A percentile compares a stretch with the other conserved stretches of the same genome.
Evolutionary conservation across 305 asterid genomes (phyloP).

Genomic region (Fraxinus ornus): DNA sequence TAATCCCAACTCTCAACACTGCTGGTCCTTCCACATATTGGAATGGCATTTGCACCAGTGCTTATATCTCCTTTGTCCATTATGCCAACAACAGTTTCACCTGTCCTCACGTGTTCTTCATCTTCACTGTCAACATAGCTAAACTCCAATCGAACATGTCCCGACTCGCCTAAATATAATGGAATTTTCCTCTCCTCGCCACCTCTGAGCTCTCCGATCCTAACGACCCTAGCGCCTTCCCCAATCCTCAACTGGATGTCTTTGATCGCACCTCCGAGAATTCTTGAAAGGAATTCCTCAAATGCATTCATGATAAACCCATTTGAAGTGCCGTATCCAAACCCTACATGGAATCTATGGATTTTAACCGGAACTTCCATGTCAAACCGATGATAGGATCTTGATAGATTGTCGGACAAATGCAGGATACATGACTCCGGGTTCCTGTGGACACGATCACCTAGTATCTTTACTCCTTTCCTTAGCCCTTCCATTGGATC

Average conservation of each 20-base stretch:
- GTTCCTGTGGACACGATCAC: constrained; percentile 72
- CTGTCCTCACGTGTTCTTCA: constrained; percentile 48
- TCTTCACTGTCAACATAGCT: constrained; percentile 64
- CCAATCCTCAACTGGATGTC: constrained; percentile 65
- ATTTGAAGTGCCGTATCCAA: constrained; percentile 55
- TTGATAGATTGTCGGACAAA: constrained; percentile 58
- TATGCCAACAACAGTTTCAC: constrained; percentile 49
- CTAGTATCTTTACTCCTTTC: constrained; percentile 77
- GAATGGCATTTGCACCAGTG: constrained; percentile 30
- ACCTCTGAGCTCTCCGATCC: constrained; percentile 76
- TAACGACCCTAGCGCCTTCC: constrained; percentile 45
- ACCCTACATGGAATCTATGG: constrained; percentile 66
- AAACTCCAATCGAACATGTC: constrained; percentile 50
- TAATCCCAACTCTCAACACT: constrained; percentile 74
- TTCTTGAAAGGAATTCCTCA: constrained; percentile 71
- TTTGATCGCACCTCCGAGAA: constrained; percentile 65
- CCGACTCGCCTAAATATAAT: constrained; percentile 41
- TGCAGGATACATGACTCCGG: constrained; percentile 65
- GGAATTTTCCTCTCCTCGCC: constrained; percentile 85
- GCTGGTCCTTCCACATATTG: constrained; percentile 58
- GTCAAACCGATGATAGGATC: constrained; percentile 56
- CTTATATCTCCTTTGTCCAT: constrained; percentile 44
- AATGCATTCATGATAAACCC: constrained; percentile 77
- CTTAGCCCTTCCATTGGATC: constrained; percentile 77
- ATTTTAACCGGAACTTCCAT: constrained; percentile 41